These are phyloP conservation scores for Corynespora cassiicola DNA, from an alignment of 2,329 filamentous ascomycete genomes.

Conservation along the genomic window DNA sequence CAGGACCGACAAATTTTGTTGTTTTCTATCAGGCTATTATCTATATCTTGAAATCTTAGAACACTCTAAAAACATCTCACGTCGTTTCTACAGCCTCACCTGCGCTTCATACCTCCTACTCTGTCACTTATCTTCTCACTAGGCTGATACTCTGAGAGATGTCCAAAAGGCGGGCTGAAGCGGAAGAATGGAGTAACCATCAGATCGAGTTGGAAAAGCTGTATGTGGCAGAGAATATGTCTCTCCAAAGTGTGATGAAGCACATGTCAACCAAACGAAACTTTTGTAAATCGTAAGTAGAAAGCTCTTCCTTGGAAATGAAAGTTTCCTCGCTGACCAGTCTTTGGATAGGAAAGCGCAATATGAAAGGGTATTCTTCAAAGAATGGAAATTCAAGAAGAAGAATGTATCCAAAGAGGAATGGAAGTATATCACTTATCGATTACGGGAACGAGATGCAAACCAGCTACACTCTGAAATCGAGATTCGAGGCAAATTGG, in stretches of 20 bases:
- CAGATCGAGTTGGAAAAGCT: not conserved
- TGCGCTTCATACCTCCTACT: too few relatives aligned
- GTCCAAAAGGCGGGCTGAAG: not conserved
- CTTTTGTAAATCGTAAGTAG: not conserved
- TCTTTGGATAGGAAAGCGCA: slow-evolving; percentile 1
- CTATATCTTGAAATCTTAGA: too few relatives aligned
- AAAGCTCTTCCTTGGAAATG: not conserved
- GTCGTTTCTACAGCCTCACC: too few relatives aligned
- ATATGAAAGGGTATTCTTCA: slow-evolving; percentile 5
- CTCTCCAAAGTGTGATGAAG: not conserved
- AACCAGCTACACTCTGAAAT: not conserved
- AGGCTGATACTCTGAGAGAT: too few relatives aligned
- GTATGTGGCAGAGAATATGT: not conserved
- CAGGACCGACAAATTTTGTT: too few relatives aligned
- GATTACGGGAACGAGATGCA: not conserved
- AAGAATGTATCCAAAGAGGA: slow-evolving; percentile 3
- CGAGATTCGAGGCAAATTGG: not conserved
- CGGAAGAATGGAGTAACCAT: not conserved
- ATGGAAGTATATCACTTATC: not conserved
- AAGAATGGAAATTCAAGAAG: slow-evolving; percentile 6
- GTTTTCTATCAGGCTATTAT: too few relatives aligned
- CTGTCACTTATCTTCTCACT: too few relatives aligned
- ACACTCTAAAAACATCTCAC: too few relatives aligned
- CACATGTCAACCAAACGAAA: not conserved
- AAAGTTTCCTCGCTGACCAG: not conserved